Evolutionary conservation across 2,329 filamentous ascomycete genomes (phyloP), one percentile per base, ranked within the genome.

Genomic region (Chalaropsis ovoidea): DNA sequence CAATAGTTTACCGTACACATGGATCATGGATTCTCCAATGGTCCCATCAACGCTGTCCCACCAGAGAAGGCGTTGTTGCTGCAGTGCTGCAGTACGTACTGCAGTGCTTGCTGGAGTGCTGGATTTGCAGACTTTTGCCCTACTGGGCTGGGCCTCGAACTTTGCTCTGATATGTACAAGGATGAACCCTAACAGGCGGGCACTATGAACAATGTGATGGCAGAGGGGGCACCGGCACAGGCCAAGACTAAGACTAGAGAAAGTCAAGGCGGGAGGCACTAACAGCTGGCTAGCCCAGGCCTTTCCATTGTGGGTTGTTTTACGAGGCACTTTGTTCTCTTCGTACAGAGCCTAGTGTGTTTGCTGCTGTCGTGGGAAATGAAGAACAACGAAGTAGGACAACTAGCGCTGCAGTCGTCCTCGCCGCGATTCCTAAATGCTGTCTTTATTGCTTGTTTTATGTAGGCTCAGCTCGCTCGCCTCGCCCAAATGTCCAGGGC

Each of bases 91-190:
- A 7, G 17, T n/a, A n/a, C n/a, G n/a, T n/a, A n/a, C n/a, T n/a
- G n/a, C n/a, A n/a, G n/a, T n/a, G n/a, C n/a, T n/a, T n/a, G n/a
- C n/a, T n/a, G 42, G 7, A 43, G 43, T n/a, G 31, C 27, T 39
- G 54, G 54, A 58, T 35, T 31, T 58, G 24, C 54, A 58, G 27
- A 39, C 17, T 35, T 58, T 58, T 39, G 54, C 54, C 17, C 24
- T 31, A 58, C 27, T 39, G 24, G 27, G 24, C 54, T 39, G 15
- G 24, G 24, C 27, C 31, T 35, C 27, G n/a, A 35, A 58, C 31
- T 39, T 31, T 58, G 24, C 54, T 58, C 54, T 58, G 54, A 58
- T 58, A 39, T 58, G 6, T 35, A 22, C 54, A 19, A 58, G 54
- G 54, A n/a, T 31, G 13, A 22, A 31, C 54, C 54, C 54, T 58